Percentiles rank a stretch among this genome's conserved stretches.
Conservation (phyloP, 1,139 yeast genomes). For the Blastobotrys arbuscula region DNA sequence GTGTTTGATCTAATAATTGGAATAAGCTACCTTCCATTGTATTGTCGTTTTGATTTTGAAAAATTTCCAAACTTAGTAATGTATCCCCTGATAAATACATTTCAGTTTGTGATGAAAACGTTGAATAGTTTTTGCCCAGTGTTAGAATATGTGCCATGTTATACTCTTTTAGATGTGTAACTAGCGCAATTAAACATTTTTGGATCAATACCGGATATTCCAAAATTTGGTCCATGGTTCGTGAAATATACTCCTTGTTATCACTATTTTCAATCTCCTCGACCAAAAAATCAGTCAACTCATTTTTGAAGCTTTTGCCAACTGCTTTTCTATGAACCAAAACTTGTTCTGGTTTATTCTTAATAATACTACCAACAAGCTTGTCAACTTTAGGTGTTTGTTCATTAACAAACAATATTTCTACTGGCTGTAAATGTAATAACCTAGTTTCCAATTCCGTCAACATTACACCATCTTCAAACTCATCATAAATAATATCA, state of each 20-base stretch:
- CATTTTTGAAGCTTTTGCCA: constrained; percentile 5
- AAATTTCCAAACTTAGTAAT: constrained; percentile 65
- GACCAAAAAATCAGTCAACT: constrained; percentile 18
- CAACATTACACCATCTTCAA: constrained; percentile 49
- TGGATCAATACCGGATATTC: constrained; percentile 30
- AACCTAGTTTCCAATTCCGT: constrained; percentile 68
- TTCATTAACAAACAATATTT: constrained; percentile 47
- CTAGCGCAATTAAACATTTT: constrained; percentile 45
- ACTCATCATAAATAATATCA: constrained; percentile 64
- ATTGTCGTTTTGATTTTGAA: constrained; percentile 54
- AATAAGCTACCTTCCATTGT: constrained; percentile 61
- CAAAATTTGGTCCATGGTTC: constrained; percentile 10
- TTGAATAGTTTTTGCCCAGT: constrained; percentile 44
- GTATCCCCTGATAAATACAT: constrained; percentile 72
- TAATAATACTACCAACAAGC: constrained; percentile 22
- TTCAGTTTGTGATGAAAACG: constrained; percentile 47
- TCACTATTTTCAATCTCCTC: constrained; percentile 8
- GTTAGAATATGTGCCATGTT: constrained; percentile 53
- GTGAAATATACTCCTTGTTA: neutral
- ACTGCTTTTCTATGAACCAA: constrained; percentile 2
- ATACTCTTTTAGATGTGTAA: constrained; percentile 57
- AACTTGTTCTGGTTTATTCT: neutral
- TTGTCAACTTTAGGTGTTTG: constrained; percentile 34
- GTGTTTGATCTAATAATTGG: constrained; percentile 76
- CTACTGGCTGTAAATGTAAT: constrained; percentile 69